Evolutionary conservation across 2,329 filamentous ascomycete genomes (phyloP), one percentile per base, ranked within the genome.

Genomic region (Pochonia chlamydosporia): DNA sequence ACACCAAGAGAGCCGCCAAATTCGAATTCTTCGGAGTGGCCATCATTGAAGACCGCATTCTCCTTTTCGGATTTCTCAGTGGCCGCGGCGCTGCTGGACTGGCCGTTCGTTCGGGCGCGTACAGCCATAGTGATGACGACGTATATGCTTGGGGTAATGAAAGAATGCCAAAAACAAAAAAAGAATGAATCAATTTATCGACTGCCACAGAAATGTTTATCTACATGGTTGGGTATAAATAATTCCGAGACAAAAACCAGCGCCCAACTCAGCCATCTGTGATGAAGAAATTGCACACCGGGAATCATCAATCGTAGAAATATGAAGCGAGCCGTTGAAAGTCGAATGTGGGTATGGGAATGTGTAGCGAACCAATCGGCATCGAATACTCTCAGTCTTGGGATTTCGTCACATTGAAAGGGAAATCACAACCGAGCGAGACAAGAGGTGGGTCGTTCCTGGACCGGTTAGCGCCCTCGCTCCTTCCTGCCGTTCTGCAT

Each of bases 1-100:
- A 90, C 85, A 44, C 92, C 91, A 16, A 77, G 64, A 4, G 87
- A 82, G 48, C 92, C 92, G 53, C 91, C 91, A 63, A 97, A 97
- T 64, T 97, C 93, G 58, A 79, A 77, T 51, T 77, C 70, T 49
- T 76, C 79, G 2, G 78, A 81, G 9, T 45, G 37, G 20, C 45
- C 45, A 43, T 47, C 45, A 14, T 26, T 47, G 30, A 43, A 42
- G 21, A 13, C n/a, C 5, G 37, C 8, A 5, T 9, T 25, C 41
- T 33, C 37, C 14, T 40, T 40, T 24, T 40, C 37, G 24, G 5
- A 13, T 6, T 13, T 25, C 5, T 25, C 37, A 11, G 18, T 6
- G 14, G 8, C 10, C 5, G 37, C n/a, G 16, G 24, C 13, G 37
- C 37, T 21, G n/a, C n/a, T 40, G 37, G 37, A 26, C 11, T 40